phyloP scores from a whole-genome alignment of 257 asterid species.

The Jaltomata sinuosa region DNA sequence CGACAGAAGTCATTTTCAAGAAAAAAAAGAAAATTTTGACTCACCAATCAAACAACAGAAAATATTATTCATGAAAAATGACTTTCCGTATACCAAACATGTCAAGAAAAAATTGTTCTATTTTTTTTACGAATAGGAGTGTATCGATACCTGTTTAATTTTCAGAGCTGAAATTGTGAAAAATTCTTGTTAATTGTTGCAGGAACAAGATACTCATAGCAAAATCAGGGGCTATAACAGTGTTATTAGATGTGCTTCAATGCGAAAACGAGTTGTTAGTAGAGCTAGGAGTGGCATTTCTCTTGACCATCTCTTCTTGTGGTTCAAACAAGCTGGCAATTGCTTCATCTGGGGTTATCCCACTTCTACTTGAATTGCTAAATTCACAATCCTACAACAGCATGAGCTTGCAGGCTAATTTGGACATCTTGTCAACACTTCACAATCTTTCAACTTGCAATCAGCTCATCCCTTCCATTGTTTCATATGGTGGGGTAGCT shows the following conservation, averaged over 20 bases:
- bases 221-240: slow-evolving; percentile 52
- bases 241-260: slow-evolving; percentile 35
- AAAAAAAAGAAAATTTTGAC: no score
- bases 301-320: slow-evolving; percentile 60
- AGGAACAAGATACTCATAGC: slow-evolving; percentile 57
- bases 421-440: slow-evolving; percentile 51
- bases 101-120: not conserved
- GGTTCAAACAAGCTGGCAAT: slow-evolving; percentile 50
- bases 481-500: slow-evolving; percentile 31
- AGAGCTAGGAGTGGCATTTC: slow-evolving; percentile 51
- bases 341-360: slow-evolving; percentile 56
- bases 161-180: not conserved
- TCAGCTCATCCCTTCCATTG: slow-evolving; percentile 32
- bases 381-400: slow-evolving; percentile 19
- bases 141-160: not conserved
- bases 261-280: slow-evolving; percentile 32
- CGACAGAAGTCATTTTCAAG: not conserved
- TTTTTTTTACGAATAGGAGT: not conserved
- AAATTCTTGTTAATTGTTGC: slow-evolving; percentile 12
- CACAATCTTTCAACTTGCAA: slow-evolving; percentile 57
- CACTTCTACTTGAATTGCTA: slow-evolving; percentile 31
- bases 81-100: not conserved
- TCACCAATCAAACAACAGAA: no score
- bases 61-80: not conserved
- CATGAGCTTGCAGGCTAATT: slow-evolving; percentile 40